A percentile compares a stretch with the other conserved stretches of the same genome.
Conservation (phyloP, 2,329 filamentous ascomycete genomes). For the Paecilomyces niveus region DNA sequence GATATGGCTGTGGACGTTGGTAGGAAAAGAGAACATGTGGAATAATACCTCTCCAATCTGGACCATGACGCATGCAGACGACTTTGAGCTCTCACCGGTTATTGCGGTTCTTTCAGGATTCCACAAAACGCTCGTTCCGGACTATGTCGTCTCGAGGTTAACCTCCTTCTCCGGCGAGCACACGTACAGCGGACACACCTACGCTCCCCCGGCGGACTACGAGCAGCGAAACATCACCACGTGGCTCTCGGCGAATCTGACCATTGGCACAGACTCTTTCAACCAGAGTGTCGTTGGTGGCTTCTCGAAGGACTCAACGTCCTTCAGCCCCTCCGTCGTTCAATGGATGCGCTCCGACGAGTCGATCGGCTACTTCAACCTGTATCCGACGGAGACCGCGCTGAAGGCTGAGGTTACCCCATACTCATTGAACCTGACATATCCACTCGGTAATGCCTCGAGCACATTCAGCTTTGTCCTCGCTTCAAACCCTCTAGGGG, state of each 20-base stretch:
- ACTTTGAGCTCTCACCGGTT: slow-evolving; percentile 53
- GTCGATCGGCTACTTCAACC: slow-evolving; percentile 17
- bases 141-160: slow-evolving; percentile 29
- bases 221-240: slow-evolving; percentile 52
- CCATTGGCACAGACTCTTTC: slow-evolving; percentile 55
- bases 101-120: slow-evolving; percentile 48
- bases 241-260: slow-evolving; percentile 51
- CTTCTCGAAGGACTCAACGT: slow-evolving; percentile 42
- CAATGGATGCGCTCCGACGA: slow-evolving; percentile 46
- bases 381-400: slow-evolving; percentile 35
- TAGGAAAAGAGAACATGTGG: slow-evolving; percentile 16
- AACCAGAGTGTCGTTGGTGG: slow-evolving; percentile 52
- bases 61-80: slow-evolving; percentile 50
- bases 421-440: slow-evolving; percentile 43
- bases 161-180: slow-evolving; percentile 47
- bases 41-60: slow-evolving; percentile 34
- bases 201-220: slow-evolving; percentile 53
- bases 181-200: slow-evolving; percentile 46
- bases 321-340: slow-evolving; percentile 54
- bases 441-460: slow-evolving; percentile 45
- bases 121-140: slow-evolving; percentile 43
- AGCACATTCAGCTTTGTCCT: slow-evolving; percentile 43
- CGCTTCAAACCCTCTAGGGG: slow-evolving; percentile 9
- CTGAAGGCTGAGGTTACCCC: slow-evolving; percentile 38
- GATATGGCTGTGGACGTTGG: slow-evolving; percentile 51